Evolutionary conservation across 2,329 filamentous ascomycete species (phyloP), one percentile per base, ranked within the genome.

Genomic region (Trematosphaeria pertusa): DNA sequence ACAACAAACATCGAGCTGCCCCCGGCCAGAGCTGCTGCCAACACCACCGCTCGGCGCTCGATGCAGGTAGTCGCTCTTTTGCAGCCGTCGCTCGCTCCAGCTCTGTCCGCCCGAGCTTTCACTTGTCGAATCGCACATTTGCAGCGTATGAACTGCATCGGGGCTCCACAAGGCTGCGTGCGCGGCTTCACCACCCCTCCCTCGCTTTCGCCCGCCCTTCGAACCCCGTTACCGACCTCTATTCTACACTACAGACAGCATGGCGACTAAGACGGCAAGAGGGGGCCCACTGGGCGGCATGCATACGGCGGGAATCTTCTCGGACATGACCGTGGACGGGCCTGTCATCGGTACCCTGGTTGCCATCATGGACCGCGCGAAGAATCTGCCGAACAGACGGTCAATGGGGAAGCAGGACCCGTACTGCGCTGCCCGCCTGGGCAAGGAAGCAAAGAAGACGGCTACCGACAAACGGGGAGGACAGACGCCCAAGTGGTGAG

Each of bases 401-500:
- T 94, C 91, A 5, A 97, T 99, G 79, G 94, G 94, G 45, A 99
- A 99, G 76, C 94, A 99, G 76, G 92, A 97, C 70, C 93, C 94
- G 0, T 99, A 97, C 73, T 97, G 92, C 74, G 94, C 94, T 28
- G 92, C 91, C 22, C 82, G 94, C 43, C 77, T 99, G 35, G 94
- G 93, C 24, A 99, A 99, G 73, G 92, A 97, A 74, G 94, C 94
- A 37, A 96, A 95, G 78, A 97, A 97, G 81, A 99, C 94, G 2
- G 87, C 88, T 31, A 97, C 93, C 4, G 94, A 99, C 73, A 86
- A 93, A 61, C 83, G 94, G 67, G 94, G 94, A 55, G 94, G 94
- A 32, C 94, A 99, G 75, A 97, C 94, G 30, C 94, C 94, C 6
- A 87, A 84, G 82, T 99, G 94, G 94, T 97, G 83, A 71, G 85